A percentile compares a stretch with the other conserved stretches of the same genome.
phyloP scores from a whole-genome alignment of 2,329 filamentous ascomycete genomes.

The Aulographum hederae region DNA sequence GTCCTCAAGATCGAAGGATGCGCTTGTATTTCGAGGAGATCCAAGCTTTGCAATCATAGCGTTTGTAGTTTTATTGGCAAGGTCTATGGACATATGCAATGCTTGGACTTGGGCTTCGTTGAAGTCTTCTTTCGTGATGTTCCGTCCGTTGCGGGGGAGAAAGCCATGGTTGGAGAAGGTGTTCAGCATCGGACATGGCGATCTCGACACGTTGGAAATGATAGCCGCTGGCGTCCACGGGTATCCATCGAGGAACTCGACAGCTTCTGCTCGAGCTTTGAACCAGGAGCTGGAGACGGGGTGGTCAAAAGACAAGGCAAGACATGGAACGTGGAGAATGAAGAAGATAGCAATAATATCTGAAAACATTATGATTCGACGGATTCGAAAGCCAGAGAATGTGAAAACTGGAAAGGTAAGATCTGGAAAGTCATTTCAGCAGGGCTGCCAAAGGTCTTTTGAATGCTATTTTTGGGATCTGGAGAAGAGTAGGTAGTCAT shows the following conservation, averaged over 20 bases:
- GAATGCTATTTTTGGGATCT: too few relatives aligned
- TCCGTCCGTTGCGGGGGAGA: neutral
- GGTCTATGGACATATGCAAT: conserved; percentile 1
- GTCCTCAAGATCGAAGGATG: conserved; percentile 1
- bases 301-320: too few relatives aligned
- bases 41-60: neutral
- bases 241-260: neutral
- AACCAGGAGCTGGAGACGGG: too few relatives aligned
- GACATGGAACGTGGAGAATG: too few relatives aligned
- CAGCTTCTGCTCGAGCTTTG: too few relatives aligned
- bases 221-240: conserved; percentile 2
- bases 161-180: conserved; percentile 5
- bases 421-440: too few relatives aligned
- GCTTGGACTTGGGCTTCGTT: conserved; percentile 1
- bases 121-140: conserved; percentile 2
- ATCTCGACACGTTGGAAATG: conserved; percentile 1
- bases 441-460: too few relatives aligned
- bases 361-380: too few relatives aligned
- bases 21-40: neutral
- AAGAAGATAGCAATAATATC: too few relatives aligned
- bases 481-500: too few relatives aligned
- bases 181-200: conserved; percentile 4
- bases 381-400: too few relatives aligned
- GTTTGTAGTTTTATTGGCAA: neutral
- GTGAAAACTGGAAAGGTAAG: too few relatives aligned